Conservation (phyloP, 345 rosid species). For the Passiflora organensis region DNA sequence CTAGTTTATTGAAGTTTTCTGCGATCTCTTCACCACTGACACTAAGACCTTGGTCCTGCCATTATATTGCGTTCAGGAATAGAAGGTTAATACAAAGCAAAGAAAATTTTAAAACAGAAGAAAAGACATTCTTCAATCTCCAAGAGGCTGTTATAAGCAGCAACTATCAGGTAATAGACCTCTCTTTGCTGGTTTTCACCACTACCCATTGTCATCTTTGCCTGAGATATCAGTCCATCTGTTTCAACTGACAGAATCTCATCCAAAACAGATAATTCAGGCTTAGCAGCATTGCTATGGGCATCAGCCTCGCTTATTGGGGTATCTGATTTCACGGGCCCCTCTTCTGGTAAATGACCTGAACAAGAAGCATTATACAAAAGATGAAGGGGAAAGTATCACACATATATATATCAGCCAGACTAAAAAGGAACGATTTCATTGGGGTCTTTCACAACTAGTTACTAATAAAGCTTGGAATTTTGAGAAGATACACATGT, state of each 20-base stretch:
- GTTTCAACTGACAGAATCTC: slow-evolving; percentile 66
- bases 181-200: slow-evolving; percentile 48
- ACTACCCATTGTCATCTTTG: slow-evolving; percentile 26
- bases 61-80: slow-evolving; percentile 17
- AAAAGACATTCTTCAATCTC: too few relatives aligned
- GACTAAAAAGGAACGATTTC: neutral
- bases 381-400: neutral
- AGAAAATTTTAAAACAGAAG: neutral
- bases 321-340: slow-evolving; percentile 36
- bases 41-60: slow-evolving; percentile 70
- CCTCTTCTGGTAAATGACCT: slow-evolving; percentile 46
- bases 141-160: neutral
- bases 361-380: slow-evolving; percentile 12
- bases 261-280: slow-evolving; percentile 57
- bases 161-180: slow-evolving; percentile 26
- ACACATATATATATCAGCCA: neutral
- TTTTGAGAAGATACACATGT: slow-evolving; percentile 7
- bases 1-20: slow-evolving; percentile 65
- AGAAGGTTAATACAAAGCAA: slow-evolving; percentile 10
- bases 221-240: slow-evolving; percentile 32
- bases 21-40: slow-evolving; percentile 70
- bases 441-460: neutral
- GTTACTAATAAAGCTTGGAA: slow-evolving; percentile 4
- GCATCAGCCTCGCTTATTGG: slow-evolving; percentile 29
- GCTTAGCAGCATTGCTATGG: slow-evolving; percentile 22